phyloP scores from a whole-genome alignment of 768 basidiomycete genomes.

The Suillus lakei region DNA sequence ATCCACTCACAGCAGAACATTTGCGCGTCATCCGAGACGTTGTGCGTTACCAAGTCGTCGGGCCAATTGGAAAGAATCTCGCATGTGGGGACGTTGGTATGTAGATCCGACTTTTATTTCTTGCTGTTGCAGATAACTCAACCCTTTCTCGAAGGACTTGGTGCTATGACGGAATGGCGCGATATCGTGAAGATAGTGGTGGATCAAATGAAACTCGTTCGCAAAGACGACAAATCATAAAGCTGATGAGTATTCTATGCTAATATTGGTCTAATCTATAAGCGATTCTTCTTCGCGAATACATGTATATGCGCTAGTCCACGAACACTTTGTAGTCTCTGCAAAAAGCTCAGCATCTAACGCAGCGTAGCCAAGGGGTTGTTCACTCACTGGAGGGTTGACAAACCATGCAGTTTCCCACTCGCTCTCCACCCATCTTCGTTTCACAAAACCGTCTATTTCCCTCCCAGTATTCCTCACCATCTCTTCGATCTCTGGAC shows the following conservation, averaged over 20 bases:
- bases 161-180: conserved; percentile 87
- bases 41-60: conserved; percentile 80
- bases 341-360: conserved; percentile 12
- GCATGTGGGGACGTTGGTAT: conserved; percentile 93
- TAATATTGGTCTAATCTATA: not conserved
- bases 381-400: conserved; percentile 74
- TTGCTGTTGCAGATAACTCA: not conserved
- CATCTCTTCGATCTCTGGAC: conserved; percentile 55
- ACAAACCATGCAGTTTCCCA: conserved; percentile 96
- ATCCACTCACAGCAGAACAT: conserved; percentile 89
- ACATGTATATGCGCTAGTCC: conserved; percentile 88
- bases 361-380: not conserved
- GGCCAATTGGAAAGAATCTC: conserved; percentile 85
- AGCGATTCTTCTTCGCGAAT: conserved; percentile 65
- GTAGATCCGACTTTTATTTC: conserved; percentile 24
- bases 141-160: not conserved
- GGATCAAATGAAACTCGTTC: conserved; percentile 46
- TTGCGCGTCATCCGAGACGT: conserved; percentile 74
- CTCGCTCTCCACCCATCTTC: conserved; percentile 67
- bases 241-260: not conserved
- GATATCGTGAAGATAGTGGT: conserved; percentile 83
- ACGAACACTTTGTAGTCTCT: conserved; percentile 84
- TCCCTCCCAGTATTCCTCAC: conserved; percentile 58
- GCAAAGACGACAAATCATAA: not conserved
- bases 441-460: conserved; percentile 65